Evolutionary conservation across 805 yeast species (phyloP).

Genomic region (Candida sanyiensis): DNA sequence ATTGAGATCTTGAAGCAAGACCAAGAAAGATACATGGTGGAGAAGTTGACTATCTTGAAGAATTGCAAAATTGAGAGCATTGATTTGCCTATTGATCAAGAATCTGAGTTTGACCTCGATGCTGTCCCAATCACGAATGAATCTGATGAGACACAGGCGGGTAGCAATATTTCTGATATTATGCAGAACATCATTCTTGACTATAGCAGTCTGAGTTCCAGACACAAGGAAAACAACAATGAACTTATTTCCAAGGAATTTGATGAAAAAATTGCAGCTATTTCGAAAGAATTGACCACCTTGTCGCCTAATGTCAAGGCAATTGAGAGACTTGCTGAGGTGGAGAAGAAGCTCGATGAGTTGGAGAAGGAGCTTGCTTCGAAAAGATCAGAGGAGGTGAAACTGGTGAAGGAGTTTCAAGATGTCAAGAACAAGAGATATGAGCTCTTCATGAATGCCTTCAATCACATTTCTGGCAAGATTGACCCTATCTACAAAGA

Average conservation of each 20-base stretch:
- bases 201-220: constrained; percentile 40
- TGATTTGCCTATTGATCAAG: constrained; percentile 46
- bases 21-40: constrained; percentile 46
- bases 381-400: constrained; percentile 57
- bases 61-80: constrained; percentile 72
- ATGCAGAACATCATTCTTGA: constrained; percentile 50
- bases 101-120: constrained; percentile 5
- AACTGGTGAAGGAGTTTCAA: constrained; percentile 49
- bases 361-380: constrained; percentile 59
- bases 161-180: constrained; percentile 28
- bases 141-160: constrained; percentile 42
- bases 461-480: constrained; percentile 63
- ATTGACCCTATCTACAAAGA: constrained; percentile 82
- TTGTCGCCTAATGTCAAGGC: constrained; percentile 83
- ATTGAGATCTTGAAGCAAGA: constrained; percentile 44
- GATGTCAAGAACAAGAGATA: constrained; percentile 55
- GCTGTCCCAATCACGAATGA: constrained; percentile 24
- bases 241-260: constrained; percentile 29
- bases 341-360: constrained; percentile 51
- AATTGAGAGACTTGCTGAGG: constrained; percentile 64
- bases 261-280: constrained; percentile 33
- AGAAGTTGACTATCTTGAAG: constrained; percentile 53
- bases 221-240: constrained; percentile 34
- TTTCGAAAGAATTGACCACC: constrained; percentile 28
- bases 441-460: constrained; percentile 62